A percentile compares a stretch with the other conserved stretches of the same genome.
phyloP scores from a whole-genome alignment of 495 filamentous ascomycete species.

The Polyplosphaeria fusca region DNA sequence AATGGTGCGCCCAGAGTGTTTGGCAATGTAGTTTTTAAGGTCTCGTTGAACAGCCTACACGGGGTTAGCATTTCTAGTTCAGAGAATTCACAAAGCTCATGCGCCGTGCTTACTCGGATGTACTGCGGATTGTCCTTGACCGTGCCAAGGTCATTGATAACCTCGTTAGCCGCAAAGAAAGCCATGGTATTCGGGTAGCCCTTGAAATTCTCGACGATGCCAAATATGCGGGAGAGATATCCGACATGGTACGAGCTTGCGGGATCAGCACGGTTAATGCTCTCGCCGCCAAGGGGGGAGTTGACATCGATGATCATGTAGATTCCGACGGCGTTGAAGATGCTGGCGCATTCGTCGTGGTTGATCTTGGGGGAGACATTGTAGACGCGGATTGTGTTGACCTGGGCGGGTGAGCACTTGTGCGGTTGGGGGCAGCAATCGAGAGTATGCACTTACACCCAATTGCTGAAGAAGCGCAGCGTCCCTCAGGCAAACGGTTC shows the following conservation, averaged over 20 bases:
- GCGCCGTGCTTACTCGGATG: conserved; percentile 43
- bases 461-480: conserved; percentile 87
- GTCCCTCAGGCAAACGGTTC: conserved; percentile 76
- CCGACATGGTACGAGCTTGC: conserved; percentile 63
- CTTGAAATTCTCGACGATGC: conserved; percentile 91
- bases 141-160: conserved; percentile 68
- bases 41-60: conserved; percentile 69
- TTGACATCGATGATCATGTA: conserved; percentile 85
- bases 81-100: not conserved
- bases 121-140: conserved; percentile 61
- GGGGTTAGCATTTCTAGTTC: conserved; percentile 4
- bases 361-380: conserved; percentile 80
- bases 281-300: conserved; percentile 75
- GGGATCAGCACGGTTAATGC: conserved; percentile 68
- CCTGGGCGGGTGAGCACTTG: too few relatives aligned
- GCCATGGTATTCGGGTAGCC: conserved; percentile 84
- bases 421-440: not conserved
- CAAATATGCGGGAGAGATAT: conserved; percentile 83
- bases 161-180: conserved; percentile 93
- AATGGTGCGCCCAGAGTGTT: conserved; percentile 63
- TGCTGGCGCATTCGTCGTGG: conserved; percentile 84
- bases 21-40: conserved; percentile 81
- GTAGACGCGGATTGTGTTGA: conserved; percentile 93
- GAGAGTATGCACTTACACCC: conserved; percentile 47
- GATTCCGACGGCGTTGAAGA: conserved; percentile 84